A percentile compares a stretch with the other conserved stretches of the same genome.
Conservation (phyloP, 2,329 filamentous ascomycete genomes). For the Botrytis medusae region DNA sequence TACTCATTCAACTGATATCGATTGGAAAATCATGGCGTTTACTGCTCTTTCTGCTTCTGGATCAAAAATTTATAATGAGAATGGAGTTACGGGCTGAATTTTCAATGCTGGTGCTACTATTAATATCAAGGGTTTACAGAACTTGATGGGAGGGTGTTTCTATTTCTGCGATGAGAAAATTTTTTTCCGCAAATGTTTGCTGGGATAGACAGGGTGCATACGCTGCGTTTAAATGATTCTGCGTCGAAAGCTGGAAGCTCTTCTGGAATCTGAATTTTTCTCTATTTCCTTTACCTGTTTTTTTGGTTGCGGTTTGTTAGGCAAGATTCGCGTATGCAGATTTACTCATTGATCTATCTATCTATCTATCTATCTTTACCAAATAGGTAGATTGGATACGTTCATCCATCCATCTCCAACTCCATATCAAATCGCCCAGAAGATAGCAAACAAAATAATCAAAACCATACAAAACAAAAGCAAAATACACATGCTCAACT, state of each 20-base stretch:
- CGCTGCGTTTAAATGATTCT: background rate
- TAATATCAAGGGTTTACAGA: background rate
- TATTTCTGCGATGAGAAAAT: background rate
- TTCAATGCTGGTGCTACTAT: background rate
- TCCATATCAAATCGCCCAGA: background rate
- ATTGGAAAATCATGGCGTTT: background rate
- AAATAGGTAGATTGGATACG: background rate
- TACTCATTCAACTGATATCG: background rate
- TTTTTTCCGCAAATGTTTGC: background rate
- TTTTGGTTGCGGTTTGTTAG: rapidly evolving
- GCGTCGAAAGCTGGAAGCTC: background rate
- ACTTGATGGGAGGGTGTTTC: background rate
- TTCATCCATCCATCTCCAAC: background rate
- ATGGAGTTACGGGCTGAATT: background rate
- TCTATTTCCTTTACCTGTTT: background rate
- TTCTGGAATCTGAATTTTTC: background rate
- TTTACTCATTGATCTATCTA: background rate
- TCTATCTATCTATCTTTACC: background rate
- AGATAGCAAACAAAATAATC: background rate
- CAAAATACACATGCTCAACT: background rate
- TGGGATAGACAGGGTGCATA: background rate
- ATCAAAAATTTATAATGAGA: background rate
- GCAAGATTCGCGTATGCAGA: background rate
- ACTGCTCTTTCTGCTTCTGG: background rate
- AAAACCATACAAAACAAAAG: background rate